Conservation (phyloP, 805 yeast genomes). For the Schizosaccharomyces lindneri region DNA sequence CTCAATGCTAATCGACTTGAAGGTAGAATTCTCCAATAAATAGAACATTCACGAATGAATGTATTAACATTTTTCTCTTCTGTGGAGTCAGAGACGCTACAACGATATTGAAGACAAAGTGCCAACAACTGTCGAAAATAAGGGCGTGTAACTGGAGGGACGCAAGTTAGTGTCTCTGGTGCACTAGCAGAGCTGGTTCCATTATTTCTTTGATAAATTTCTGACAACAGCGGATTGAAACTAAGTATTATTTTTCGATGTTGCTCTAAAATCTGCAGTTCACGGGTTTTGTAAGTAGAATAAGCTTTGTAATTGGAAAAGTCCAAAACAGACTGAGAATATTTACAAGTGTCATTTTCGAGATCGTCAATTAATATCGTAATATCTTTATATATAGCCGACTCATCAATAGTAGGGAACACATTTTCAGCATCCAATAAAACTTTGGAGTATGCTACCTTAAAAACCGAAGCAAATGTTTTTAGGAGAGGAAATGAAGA, state of each 20-base stretch:
- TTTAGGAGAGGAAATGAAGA: background rate
- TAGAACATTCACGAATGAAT: background rate
- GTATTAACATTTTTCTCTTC: background rate
- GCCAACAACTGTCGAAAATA: background rate
- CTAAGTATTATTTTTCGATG: background rate
- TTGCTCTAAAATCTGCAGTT: background rate
- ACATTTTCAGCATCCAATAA: constrained; percentile 31
- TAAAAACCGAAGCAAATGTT: background rate
- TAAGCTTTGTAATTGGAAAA: background rate
- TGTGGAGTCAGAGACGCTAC: too few relatives aligned
- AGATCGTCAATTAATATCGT: background rate
- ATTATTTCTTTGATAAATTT: background rate
- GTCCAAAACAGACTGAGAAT: background rate
- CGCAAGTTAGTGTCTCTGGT: background rate
- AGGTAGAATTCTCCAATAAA: background rate
- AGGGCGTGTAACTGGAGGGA: background rate
- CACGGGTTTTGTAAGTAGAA: background rate
- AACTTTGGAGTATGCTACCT: constrained; percentile 12
- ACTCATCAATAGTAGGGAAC: constrained; percentile 16
- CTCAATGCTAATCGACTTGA: background rate
- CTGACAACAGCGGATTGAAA: background rate
- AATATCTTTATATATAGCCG: background rate
- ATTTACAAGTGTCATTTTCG: background rate
- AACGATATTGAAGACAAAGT: background rate
- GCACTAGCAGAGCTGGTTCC: background rate